Evolutionary conservation across 2,329 filamentous ascomycete genomes (phyloP), one percentile per base, ranked within the genome.

Genomic region (Colletotrichum godetiae): DNA sequence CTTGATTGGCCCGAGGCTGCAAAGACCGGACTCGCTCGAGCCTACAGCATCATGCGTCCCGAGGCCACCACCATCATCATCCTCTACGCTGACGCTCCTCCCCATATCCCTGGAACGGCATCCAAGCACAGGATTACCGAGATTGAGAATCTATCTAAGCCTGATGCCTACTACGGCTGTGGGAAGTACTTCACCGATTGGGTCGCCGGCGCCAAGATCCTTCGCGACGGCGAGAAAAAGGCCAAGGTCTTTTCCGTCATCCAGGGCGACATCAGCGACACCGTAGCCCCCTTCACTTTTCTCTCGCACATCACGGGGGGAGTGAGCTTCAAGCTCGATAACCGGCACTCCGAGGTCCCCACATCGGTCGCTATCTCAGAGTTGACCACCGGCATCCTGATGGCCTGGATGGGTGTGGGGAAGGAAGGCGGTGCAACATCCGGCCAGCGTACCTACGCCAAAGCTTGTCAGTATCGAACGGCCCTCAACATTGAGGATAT

Each of bases 41-140:
- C 86, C 1, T 83, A 88, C 75, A 74, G 82, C 53, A 75, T 85
- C 33, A 88, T 89, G 86, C 83, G 87, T 33, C 75, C 82, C 0
- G 83, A 85, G 12, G 86, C 84, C 7, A 86, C 84, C 19, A 89
- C 87, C 0, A 78, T 89, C n/a, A 81, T 88, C 58, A 75, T 88
- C 5, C 77, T 87, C 22, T 88, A 86, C 72, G 82, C 86, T 0
- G 86, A 88, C 79, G 85, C 86, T 13, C 82, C 85, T 46, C 84
- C 87, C n/a, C 86, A 88, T 76, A 80, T 81, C 75, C 75, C 79
- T 62, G 76, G 77, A 67, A 46, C 61, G 2, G 3, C 13, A 5
- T 24, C 35, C 10, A 55, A 22, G 6, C 66, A 73, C 33, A 66
- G 71, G 19, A 35, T 22, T 2, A 24, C 6, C 2, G 74, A 75